Conservation (phyloP, 148 eudicot species). For the Drosera capensis region DNA sequence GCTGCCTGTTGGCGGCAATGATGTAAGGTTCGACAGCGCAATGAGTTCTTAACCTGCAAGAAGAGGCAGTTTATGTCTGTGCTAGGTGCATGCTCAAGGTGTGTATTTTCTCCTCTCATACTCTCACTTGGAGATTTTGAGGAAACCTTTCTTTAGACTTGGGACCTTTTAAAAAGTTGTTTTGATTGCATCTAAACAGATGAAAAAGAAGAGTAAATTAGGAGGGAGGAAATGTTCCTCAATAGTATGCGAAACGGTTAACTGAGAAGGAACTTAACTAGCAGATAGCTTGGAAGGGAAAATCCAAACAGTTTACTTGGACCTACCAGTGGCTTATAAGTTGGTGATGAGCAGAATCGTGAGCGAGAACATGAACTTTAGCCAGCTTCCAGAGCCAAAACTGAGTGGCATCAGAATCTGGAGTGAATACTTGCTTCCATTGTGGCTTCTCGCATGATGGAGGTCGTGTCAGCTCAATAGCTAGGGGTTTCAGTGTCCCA, state of each 20-base stretch:
- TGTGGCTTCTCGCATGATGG: conserved; percentile 38
- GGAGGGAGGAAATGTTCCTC: no score
- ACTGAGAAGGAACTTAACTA: no score
- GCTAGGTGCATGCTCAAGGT: not conserved
- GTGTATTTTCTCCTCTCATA: not conserved
- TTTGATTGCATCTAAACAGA: no score
- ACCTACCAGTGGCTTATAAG: conserved; percentile 68
- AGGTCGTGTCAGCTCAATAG: conserved; percentile 68
- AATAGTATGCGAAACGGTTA: no score
- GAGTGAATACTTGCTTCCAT: conserved; percentile 53
- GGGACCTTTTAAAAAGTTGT: no score
- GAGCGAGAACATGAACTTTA: conserved; percentile 74
- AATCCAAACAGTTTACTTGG: no score
- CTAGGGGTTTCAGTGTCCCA: conserved; percentile 41
- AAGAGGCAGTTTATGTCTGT: not conserved
- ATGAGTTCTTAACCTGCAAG: conserved; percentile 73
- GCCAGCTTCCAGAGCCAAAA: conserved; percentile 89
- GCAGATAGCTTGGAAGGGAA: no score
- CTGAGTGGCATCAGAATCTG: conserved; percentile 31
- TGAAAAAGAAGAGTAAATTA: no score
- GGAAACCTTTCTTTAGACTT: no score
- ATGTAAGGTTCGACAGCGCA: conserved; percentile 62
- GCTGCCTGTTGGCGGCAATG: conserved; percentile 56
- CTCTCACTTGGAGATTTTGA: not conserved
- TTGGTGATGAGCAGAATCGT: conserved; percentile 76